Conservation (phyloP, 140 eudicot genomes). For the Senecio squalidus region DNA sequence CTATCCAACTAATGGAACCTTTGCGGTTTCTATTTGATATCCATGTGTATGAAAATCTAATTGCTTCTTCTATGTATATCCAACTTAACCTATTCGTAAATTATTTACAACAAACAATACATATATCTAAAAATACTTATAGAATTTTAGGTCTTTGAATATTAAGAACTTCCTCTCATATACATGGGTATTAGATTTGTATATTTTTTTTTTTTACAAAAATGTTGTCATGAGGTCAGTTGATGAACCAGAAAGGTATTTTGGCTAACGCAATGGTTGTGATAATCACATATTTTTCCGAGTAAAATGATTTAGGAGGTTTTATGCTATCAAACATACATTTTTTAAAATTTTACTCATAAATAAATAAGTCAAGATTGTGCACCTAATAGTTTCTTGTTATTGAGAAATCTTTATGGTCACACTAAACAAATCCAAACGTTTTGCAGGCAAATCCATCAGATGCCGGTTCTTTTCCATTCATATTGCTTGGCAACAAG, state of each 20-base stretch:
- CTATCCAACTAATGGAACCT: no score
- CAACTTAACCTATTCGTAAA: neutral
- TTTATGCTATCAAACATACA: no score
- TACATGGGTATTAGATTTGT: no score
- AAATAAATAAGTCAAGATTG: no score
- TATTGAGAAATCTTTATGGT: neutral
- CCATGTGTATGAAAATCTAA: no score
- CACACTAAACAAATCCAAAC: constrained; percentile 5
- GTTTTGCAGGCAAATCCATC: constrained; percentile 72
- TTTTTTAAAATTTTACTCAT: no score
- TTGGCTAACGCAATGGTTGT: neutral
- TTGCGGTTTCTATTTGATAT: no score
- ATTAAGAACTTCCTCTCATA: neutral
- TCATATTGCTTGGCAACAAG: constrained; percentile 83
- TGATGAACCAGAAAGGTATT: neutral
- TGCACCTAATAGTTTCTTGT: no score
- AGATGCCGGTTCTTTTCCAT: constrained; percentile 70
- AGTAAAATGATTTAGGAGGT: no score
- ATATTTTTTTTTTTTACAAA: no score
- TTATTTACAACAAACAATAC: neutral
- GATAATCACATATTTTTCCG: neutral
- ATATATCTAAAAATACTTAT: no score
- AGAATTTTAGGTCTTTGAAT: neutral
- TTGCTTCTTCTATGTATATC: no score
- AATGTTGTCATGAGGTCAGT: neutral